phyloP scores from a whole-genome alignment of 2,329 filamentous ascomycete species.

The Stagonosporopsis rhizophila region DNA sequence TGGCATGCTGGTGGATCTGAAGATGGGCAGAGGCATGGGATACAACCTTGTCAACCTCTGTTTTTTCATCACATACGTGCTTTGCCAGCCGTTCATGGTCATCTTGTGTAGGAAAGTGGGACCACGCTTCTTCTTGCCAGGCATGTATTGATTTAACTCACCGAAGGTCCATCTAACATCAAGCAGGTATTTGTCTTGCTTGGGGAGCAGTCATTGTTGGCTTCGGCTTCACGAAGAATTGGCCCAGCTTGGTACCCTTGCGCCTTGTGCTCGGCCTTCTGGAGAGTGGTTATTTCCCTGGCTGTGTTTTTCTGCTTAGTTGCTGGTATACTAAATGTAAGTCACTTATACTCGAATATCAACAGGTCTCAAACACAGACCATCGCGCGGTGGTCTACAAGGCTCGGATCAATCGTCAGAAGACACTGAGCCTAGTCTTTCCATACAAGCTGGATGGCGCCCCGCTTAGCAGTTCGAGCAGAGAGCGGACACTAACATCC shows the following conservation, averaged over 20 bases:
- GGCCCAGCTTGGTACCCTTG: constrained; percentile 28
- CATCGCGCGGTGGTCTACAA: neutral
- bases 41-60: constrained; percentile 37
- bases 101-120: constrained; percentile 30
- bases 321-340: constrained; percentile 38
- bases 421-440: neutral
- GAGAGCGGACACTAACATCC: neutral
- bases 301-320: constrained; percentile 29
- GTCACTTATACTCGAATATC: neutral
- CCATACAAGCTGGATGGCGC: neutral
- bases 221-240: constrained; percentile 34
- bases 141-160: neutral
- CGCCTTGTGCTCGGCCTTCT: constrained; percentile 29
- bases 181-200: constrained; percentile 23
- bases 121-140: constrained; percentile 31
- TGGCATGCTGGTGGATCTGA: constrained; percentile 33
- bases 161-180: neutral
- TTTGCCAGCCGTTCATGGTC: constrained; percentile 34
- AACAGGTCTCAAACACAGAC: neutral
- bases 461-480: neutral
- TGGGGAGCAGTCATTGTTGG: constrained; percentile 36
- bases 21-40: constrained; percentile 24
- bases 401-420: neutral
- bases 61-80: constrained; percentile 39
- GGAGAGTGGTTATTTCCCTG: constrained; percentile 33